phyloP scores from a whole-genome alignment of 768 basidiomycete species.

The Rickenella mellea region DNA sequence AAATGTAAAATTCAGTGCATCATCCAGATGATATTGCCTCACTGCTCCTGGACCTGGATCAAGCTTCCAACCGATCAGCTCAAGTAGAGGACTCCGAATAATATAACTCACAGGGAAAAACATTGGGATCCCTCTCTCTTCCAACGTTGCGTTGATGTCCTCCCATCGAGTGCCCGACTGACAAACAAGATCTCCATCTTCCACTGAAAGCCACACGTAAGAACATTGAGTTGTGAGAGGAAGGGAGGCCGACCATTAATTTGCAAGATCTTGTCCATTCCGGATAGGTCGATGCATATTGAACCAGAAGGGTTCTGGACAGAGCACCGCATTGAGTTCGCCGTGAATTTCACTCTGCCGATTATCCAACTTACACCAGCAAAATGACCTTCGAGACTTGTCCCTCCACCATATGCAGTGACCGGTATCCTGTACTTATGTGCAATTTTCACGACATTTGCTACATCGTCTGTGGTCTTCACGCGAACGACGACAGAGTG shows the following conservation, averaged over 20 bases:
- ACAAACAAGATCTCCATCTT: constrained; percentile 63
- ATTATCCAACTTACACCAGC: constrained; percentile 43
- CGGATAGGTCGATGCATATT: constrained; percentile 71
- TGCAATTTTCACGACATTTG: constrained; percentile 66
- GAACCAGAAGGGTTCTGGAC: constrained; percentile 36
- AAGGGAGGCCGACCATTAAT: constrained; percentile 48
- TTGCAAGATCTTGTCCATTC: constrained; percentile 71
- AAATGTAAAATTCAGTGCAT: too few relatives aligned
- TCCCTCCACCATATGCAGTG: constrained; percentile 73
- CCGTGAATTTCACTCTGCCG: too few relatives aligned
- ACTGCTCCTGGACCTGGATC: constrained; percentile 75
- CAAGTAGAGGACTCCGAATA: not conserved
- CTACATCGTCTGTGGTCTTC: constrained; percentile 69
- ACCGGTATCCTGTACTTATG: constrained; percentile 70
- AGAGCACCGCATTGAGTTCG: not conserved
- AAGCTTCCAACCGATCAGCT: constrained; percentile 30
- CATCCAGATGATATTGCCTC: too few relatives aligned
- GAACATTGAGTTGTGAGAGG: not conserved
- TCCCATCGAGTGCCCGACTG: constrained; percentile 69
- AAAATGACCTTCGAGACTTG: constrained; percentile 72
- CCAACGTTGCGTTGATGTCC: constrained; percentile 59
- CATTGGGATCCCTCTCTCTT: constrained; percentile 59
- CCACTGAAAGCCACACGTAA: constrained; percentile 29
- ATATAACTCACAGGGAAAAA: constrained; percentile 67
- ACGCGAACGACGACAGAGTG: constrained; percentile 63